A percentile compares a stretch with the other conserved stretches of the same genome.
These are phyloP conservation scores for Rostrohypoxylon terebratum DNA, from an alignment of 495 filamentous ascomycete genomes.

Conservation along the genomic window DNA sequence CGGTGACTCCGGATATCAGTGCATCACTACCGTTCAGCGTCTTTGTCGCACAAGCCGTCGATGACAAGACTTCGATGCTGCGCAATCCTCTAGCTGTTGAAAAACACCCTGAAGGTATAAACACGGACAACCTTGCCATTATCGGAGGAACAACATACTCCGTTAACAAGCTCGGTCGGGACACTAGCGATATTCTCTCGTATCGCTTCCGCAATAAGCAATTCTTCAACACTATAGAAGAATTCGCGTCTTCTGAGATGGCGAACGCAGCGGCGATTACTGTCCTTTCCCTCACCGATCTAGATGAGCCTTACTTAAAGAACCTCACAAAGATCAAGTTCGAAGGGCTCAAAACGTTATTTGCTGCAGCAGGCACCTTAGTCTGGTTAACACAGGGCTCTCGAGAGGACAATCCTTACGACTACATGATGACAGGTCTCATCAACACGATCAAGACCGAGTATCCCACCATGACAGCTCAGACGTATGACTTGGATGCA, in stretches of 20 bases:
- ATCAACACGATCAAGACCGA: constrained; percentile 8
- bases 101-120: constrained; percentile 4
- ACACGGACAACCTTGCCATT: constrained; percentile 2
- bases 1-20: neutral
- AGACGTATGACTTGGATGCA: neutral
- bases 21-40: neutral
- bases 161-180: neutral
- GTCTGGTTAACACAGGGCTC: neutral
- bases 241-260: constrained; percentile 1
- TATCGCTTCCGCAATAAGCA: constrained; percentile 10
- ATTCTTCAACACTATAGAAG: constrained; percentile 1
- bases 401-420: neutral
- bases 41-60: neutral
- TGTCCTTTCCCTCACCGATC: constrained; percentile 3
- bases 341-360: neutral
- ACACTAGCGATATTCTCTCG: neutral
- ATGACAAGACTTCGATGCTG: constrained; percentile 1
- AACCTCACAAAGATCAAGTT: neutral
- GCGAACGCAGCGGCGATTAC: constrained; percentile 4
- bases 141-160: constrained; percentile 1
- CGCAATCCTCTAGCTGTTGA: constrained; percentile 4
- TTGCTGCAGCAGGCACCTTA: neutral
- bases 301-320: constrained; percentile 2
- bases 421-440: constrained; percentile 4
- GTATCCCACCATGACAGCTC: constrained; percentile 4